Percentiles rank a stretch among this genome's conserved stretches.
Conservation (phyloP, 345 rosid genomes). For the Theobroma cacao region DNA sequence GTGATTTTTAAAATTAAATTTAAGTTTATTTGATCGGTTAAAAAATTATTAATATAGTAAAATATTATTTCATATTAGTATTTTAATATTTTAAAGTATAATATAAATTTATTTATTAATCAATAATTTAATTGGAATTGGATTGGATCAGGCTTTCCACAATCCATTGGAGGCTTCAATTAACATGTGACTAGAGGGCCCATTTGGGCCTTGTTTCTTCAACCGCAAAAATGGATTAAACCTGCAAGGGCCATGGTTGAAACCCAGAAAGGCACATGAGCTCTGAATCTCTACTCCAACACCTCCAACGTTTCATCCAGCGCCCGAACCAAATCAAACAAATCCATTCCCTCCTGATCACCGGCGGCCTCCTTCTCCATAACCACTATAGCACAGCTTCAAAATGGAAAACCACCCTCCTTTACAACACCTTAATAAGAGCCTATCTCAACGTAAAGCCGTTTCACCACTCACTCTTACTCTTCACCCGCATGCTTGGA, state of each 20-base stretch:
- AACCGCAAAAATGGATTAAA: background rate
- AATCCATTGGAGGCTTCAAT: too few species aligned
- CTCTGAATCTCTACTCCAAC: slow-evolving; percentile 42
- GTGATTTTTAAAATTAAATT: too few species aligned
- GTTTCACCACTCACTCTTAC: slow-evolving; percentile 29
- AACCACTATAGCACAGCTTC: background rate
- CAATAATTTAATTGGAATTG: too few species aligned
- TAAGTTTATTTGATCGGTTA: too few species aligned
- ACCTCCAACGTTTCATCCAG: slow-evolving; percentile 47
- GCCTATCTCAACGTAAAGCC: slow-evolving; percentile 51
- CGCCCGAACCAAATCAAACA: slow-evolving; percentile 46
- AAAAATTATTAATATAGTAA: too few species aligned
- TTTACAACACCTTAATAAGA: slow-evolving; percentile 61
- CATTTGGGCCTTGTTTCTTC: background rate
- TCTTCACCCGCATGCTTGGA: slow-evolving; percentile 62
- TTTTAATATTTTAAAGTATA: too few species aligned
- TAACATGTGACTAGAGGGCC: too few species aligned
- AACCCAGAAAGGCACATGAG: background rate
- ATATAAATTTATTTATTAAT: too few species aligned
- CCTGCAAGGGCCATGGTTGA: background rate
- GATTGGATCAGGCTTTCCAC: too few species aligned
- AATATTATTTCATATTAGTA: too few species aligned
- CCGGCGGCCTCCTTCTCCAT: slow-evolving; percentile 28
- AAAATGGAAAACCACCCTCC: slow-evolving; percentile 38
- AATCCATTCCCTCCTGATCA: slow-evolving; percentile 46